Base-by-base conservation (phyloP, 139 green algal genomes). In the Closterium sp. region DNA sequence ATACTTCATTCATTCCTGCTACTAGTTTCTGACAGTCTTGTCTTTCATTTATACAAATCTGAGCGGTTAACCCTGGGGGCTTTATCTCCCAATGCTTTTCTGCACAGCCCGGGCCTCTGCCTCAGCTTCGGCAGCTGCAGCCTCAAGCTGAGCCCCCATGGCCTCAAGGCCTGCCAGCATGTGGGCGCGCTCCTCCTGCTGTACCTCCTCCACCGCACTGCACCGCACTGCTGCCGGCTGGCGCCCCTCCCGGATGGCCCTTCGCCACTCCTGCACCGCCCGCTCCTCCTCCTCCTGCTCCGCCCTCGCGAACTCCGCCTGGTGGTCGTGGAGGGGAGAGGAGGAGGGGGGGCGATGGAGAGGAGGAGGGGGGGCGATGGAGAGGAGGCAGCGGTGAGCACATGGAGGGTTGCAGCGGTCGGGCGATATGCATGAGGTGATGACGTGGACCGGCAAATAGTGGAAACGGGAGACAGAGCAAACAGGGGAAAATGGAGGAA, bases 171-270 rank as follows among this genome's bases (percentile, higher is more conserved):
- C 27, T 29, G 27, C 29, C 31, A 32, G n/a, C 29, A 93, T 93
- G 86, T 85, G 87, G 10, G 73, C 34, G 87, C 29, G 24, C 87
- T 93, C 90, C 90, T 93, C 86, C 87, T 93, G 88, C 90, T 93
- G 90, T 7, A 93, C n/a, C 28, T 93, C 90, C 90, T 93, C 86
- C 90, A 93, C 28, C 24, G 31, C 31, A 29, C 86, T 93, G 17
- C 28, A 19, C 30, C 21, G 29, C 45, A 22, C 28, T 17, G 86
- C 28, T 13, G 90, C 88, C 9, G 34, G 86, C 32, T 92, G 28
- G 29, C 86, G 85, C 29, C 90, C 90, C 32, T 92, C 87, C 22
- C 86, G 22, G 17, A 93, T 29, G n/a, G 90, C 90, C 90, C 70
- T 9, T 4, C 32, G 31, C 45, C 90, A 30, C 87, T 93, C 87